These are phyloP conservation scores for Russula abietina DNA, from an alignment of 768 basidiomycete genomes.

Conservation along the genomic window DNA sequence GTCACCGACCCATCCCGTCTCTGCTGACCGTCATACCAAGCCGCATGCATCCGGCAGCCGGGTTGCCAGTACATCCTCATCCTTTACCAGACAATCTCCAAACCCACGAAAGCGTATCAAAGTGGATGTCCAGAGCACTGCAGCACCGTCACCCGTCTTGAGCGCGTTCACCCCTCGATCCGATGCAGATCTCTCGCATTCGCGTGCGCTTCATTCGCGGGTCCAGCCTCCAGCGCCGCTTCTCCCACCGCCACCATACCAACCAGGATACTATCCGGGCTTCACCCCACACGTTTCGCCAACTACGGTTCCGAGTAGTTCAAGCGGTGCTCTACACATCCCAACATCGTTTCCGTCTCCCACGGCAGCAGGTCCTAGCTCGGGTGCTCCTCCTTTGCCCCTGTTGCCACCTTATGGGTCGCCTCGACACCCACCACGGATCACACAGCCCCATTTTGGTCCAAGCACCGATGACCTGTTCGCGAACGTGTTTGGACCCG, in stretches of 20 bases:
- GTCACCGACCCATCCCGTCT: slow-evolving; percentile 27
- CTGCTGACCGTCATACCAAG: slow-evolving; percentile 29
- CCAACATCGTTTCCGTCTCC: slow-evolving; percentile 14
- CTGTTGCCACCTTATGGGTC: slow-evolving; percentile 4
- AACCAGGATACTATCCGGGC: slow-evolving; percentile 6
- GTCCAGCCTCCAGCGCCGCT: neutral
- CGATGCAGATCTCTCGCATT: neutral
- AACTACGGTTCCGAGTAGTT: neutral
- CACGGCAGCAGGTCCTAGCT: neutral
- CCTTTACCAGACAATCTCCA: slow-evolving; percentile 12
- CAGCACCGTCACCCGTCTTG: slow-evolving; percentile 5
- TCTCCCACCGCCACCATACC: slow-evolving; percentile 1
- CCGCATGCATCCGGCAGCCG: slow-evolving; percentile 22
- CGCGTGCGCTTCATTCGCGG: slow-evolving; percentile 2
- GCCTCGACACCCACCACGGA: slow-evolving; percentile 22
- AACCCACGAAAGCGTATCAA: slow-evolving; percentile 19
- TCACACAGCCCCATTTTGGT: slow-evolving; percentile 10
- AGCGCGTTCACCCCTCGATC: slow-evolving; percentile 8
- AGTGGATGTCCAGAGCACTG: slow-evolving; percentile 6
- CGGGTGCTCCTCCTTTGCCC: slow-evolving; percentile 2
- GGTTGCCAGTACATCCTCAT: slow-evolving; percentile 10
- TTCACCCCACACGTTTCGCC: slow-evolving; percentile 6
- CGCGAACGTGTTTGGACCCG: slow-evolving; percentile 25
- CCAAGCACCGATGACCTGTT: slow-evolving; percentile 22
- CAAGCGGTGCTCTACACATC: neutral